These are phyloP conservation scores for Elongisporangium prolatum DNA, from an alignment of 352 stramenopile genomes.

Conservation along the genomic window DNA sequence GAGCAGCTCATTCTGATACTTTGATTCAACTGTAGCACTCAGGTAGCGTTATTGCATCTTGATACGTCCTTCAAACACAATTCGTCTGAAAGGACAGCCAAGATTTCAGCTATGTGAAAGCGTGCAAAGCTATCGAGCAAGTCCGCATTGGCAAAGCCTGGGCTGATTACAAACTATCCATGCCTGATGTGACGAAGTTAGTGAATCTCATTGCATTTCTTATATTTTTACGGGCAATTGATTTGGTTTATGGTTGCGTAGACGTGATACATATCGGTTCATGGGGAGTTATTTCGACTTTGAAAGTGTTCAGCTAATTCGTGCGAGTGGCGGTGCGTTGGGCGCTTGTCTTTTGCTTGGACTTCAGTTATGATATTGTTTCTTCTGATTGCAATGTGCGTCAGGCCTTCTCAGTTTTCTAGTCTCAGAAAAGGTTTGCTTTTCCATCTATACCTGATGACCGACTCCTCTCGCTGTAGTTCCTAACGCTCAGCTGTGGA, in stretches of 20 bases:
- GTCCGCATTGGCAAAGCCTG: constrained; percentile 48
- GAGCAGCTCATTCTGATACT: constrained; percentile 6
- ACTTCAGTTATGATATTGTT: too few species aligned
- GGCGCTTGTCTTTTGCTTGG: too few species aligned
- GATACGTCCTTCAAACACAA: not conserved
- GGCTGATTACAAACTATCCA: constrained; percentile 16
- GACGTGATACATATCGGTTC: constrained; percentile 58
- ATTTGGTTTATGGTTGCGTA: constrained; percentile 13
- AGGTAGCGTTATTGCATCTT: constrained; percentile 9
- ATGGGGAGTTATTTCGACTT: constrained; percentile 79
- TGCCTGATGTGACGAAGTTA: constrained; percentile 16
- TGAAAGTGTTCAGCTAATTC: constrained; percentile 68
- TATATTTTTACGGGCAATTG: not conserved
- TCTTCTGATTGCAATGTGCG: constrained; percentile 4
- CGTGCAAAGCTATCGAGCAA: constrained; percentile 61
- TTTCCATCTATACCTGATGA: too few species aligned
- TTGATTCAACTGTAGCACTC: constrained; percentile 28
- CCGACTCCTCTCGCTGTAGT: too few species aligned
- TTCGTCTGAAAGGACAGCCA: constrained; percentile 2
- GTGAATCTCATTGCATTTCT: constrained; percentile 9
- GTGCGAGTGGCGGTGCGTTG: constrained; percentile 61
- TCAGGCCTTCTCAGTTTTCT: constrained; percentile 69
- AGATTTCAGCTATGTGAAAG: constrained; percentile 81
- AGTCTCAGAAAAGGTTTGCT: constrained; percentile 69
- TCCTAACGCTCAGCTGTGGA: not conserved